A percentile compares a stretch with the other conserved stretches of the same genome.
These are phyloP conservation scores for Aureobasidium sp. DNA, from an alignment of 2,329 filamentous ascomycete genomes.

Conservation along the genomic window DNA sequence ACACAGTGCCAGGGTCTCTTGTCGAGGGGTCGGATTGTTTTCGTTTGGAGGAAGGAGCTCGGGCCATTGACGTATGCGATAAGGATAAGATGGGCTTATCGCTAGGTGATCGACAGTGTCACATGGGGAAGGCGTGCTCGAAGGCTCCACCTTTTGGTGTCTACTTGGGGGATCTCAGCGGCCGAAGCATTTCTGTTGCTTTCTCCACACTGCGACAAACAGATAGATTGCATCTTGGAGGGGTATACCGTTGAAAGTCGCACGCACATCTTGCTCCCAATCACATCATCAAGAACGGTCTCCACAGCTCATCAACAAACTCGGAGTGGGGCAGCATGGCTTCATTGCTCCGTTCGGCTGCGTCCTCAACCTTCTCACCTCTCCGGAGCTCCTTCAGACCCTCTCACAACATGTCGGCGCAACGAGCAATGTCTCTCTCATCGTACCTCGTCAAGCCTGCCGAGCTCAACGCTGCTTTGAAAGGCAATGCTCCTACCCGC, in stretches of 20 bases:
- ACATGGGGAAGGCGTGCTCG: constrained; percentile 3
- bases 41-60: background rate
- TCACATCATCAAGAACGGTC: background rate
- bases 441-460: constrained; percentile 81
- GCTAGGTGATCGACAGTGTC: background rate
- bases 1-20: background rate
- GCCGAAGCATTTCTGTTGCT: background rate
- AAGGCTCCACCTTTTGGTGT: background rate
- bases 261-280: background rate
- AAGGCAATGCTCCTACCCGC: constrained; percentile 69
- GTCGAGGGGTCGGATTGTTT: background rate
- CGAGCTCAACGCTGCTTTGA: constrained; percentile 72
- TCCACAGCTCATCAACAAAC: background rate
- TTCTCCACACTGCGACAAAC: background rate
- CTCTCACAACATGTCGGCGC: background rate
- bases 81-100: background rate
- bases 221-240: background rate
- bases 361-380: background rate
- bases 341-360: background rate
- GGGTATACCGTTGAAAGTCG: background rate
- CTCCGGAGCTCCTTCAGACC: background rate
- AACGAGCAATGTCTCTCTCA: constrained; percentile 43
- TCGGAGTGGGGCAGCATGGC: constrained; percentile 1
- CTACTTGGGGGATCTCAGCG: background rate
- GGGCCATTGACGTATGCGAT: background rate